Evolutionary conservation across 2,329 filamentous ascomycete genomes (phyloP).

Genomic region (Truncatella angustata): DNA sequence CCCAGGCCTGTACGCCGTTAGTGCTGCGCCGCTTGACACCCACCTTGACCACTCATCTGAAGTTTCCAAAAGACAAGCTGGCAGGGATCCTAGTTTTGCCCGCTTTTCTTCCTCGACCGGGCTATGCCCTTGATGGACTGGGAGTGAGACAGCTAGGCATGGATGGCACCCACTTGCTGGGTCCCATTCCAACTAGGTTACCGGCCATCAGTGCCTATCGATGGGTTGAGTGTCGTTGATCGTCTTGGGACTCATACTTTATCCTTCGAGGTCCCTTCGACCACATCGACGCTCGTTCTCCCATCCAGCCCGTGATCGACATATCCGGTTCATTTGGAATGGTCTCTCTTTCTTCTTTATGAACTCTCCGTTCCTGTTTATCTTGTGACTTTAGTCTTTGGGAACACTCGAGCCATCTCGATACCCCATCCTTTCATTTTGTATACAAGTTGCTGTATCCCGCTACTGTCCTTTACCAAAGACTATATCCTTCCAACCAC

Average conservation of each 20-base stretch:
- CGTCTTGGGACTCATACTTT: constrained; percentile 15
- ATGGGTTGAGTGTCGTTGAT: constrained; percentile 42
- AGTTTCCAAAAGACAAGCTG: constrained; percentile 10
- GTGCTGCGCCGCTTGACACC: constrained; percentile 10
- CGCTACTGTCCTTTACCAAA: constrained; percentile 8
- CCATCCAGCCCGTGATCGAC: constrained; percentile 32
- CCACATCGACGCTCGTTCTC: constrained; percentile 29
- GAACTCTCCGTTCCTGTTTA: constrained; percentile 32
- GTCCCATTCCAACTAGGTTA: constrained; percentile 33
- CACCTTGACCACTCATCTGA: constrained; percentile 9
- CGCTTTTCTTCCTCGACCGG: constrained; percentile 13
- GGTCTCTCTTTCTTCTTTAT: constrained; percentile 32
- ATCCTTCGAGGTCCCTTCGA: constrained; percentile 23
- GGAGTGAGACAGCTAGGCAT: constrained; percentile 52
- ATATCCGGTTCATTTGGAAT: constrained; percentile 22
- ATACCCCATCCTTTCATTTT: constrained; percentile 31
- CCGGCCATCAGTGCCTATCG: constrained; percentile 33
- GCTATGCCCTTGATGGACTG: constrained; percentile 11
- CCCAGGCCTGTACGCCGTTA: background rate
- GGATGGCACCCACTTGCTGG: constrained; percentile 26
- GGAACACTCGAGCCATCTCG: constrained; percentile 27
- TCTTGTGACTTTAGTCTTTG: constrained; percentile 30
- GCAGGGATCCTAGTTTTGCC: constrained; percentile 4
- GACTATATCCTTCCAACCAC: background rate
- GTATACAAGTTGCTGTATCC: constrained; percentile 24